phyloP scores from a whole-genome alignment of 2,329 filamentous ascomycete genomes.

The Chrysoporthe austroafricana region DNA sequence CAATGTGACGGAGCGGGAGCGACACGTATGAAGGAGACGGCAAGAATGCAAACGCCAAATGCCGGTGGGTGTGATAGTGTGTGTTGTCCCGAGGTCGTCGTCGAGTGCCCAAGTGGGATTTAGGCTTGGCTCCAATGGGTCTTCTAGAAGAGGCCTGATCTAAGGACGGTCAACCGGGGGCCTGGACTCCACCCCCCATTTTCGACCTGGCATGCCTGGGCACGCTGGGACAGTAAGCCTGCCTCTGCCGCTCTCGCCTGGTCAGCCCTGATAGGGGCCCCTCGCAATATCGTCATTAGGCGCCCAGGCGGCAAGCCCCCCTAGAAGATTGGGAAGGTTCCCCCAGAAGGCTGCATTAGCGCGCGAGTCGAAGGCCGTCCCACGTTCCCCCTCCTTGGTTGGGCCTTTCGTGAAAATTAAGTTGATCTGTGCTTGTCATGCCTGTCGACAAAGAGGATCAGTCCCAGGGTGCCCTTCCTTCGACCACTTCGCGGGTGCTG shows the following conservation, averaged over 20 bases:
- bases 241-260: conserved; percentile 4
- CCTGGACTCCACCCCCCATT: neutral
- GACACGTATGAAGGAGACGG: neutral
- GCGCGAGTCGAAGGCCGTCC: neutral
- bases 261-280: conserved; percentile 1
- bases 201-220: neutral
- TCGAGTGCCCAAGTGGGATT: conserved; percentile 1
- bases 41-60: neutral
- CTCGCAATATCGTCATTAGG: neutral
- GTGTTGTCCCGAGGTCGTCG: neutral
- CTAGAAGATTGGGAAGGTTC: neutral
- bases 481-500: neutral
- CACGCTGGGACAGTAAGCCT: neutral
- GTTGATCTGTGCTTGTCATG: neutral
- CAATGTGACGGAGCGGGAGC: neutral
- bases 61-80: neutral
- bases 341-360: conserved; percentile 1
- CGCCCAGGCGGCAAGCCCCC: conserved; percentile 3
- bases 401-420: neutral
- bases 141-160: conserved; percentile 1
- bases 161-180: neutral
- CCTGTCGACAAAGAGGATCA: neutral
- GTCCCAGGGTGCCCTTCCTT: neutral
- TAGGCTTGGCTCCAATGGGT: conserved; percentile 4
- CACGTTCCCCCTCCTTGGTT: neutral